Evolutionary conservation across 371 early-diverging fungal species (phyloP).

Genomic region (Mucor racemosus): DNA sequence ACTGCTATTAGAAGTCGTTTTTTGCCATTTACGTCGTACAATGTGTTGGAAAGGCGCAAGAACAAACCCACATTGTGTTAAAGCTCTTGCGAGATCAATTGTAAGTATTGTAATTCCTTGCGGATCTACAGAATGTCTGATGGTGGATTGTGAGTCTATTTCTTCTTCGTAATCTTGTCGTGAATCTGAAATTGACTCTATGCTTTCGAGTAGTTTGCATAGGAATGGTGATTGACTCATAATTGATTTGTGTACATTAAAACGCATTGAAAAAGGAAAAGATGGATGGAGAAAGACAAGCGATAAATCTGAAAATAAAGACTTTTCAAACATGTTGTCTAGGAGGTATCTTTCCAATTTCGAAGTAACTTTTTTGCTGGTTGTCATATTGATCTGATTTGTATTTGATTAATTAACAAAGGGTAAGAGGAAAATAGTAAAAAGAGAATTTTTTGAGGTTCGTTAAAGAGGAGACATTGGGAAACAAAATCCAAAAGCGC

Average conservation of each 20-base stretch:
- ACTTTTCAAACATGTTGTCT: constrained; percentile 44
- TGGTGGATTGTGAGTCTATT: neutral
- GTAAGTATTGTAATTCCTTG: constrained; percentile 25
- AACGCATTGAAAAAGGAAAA: constrained; percentile 48
- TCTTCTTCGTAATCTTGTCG: neutral
- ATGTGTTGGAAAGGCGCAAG: constrained; percentile 53
- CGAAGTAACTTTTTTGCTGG: constrained; percentile 55
- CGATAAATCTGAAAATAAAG: constrained; percentile 44
- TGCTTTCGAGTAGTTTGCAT: constrained; percentile 28
- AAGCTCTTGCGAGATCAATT: constrained; percentile 40
- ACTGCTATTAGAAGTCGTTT: constrained; percentile 8
- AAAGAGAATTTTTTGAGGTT: no score
- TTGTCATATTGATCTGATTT: no score
- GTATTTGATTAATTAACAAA: neutral
- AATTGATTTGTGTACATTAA: constrained; percentile 48
- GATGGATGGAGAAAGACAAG: constrained; percentile 45
- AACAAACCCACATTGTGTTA: constrained; percentile 39
- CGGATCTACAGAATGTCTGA: neutral
- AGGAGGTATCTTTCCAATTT: constrained; percentile 55
- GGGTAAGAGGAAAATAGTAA: no score
- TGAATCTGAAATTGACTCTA: neutral
- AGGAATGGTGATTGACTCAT: constrained; percentile 50
- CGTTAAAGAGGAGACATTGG: no score
- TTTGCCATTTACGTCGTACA: constrained; percentile 50
- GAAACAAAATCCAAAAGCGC: no score